Conservation (phyloP, 1,139 yeast genomes). For the Pichia inconspicua region DNA sequence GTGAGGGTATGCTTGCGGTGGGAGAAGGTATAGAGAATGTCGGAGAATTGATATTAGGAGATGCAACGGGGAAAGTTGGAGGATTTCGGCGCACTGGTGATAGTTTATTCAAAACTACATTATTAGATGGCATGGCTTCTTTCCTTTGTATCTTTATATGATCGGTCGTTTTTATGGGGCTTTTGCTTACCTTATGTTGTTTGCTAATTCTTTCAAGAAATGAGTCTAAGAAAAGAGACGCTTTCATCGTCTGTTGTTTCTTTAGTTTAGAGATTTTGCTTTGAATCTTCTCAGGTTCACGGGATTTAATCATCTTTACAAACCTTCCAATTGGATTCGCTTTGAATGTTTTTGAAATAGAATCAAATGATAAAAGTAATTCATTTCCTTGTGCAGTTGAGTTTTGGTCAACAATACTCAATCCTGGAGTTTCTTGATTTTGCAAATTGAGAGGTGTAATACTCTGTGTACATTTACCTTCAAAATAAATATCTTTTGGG, state of each 20-base stretch:
- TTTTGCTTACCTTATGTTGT: not conserved
- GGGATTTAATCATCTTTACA: conserved; percentile 25
- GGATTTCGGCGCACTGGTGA: conserved; percentile 1
- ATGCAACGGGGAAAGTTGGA: conserved; percentile 3
- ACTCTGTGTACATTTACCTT: conserved; percentile 13
- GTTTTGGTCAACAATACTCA: not conserved
- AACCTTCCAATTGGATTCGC: conserved; percentile 22
- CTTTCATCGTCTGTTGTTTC: not conserved
- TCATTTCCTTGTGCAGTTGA: conserved; percentile 13
- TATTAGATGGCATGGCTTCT: not conserved
- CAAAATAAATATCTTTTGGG: conserved; percentile 19
- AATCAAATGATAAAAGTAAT: conserved; percentile 22
- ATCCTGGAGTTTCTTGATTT: not conserved
- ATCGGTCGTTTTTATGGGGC: not conserved
- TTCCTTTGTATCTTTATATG: not conserved
- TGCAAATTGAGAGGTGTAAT: not conserved
- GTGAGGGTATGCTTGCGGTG: not conserved
- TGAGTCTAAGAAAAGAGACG: not conserved
- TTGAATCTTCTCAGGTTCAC: conserved; percentile 21
- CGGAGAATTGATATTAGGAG: conserved; percentile 5
- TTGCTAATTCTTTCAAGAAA: not conserved
- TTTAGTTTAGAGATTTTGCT: conserved; percentile 4
- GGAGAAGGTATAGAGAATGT: not conserved
- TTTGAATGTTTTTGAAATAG: conserved; percentile 19
- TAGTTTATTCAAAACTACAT: not conserved